A percentile compares a stretch with the other conserved stretches of the same genome.
phyloP scores from a whole-genome alignment of 306 rosid genomes.

The Datisca glomerata region DNA sequence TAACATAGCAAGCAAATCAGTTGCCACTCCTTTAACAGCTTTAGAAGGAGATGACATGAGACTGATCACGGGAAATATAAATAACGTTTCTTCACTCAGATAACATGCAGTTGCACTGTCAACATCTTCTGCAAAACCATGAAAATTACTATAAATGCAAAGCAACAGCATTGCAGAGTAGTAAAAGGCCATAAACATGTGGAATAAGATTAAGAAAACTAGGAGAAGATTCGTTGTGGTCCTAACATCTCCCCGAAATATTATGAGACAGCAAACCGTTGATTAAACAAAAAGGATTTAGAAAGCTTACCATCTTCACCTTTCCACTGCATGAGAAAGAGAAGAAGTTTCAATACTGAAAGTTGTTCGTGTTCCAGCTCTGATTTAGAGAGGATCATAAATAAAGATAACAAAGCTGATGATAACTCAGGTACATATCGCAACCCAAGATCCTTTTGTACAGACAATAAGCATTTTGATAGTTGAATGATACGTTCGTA shows the following conservation, averaged over 20 bases:
- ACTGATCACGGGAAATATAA: slow-evolving; percentile 64
- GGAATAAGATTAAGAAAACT: too few species aligned
- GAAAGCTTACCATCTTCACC: slow-evolving; percentile 42
- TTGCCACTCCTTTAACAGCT: slow-evolving; percentile 54
- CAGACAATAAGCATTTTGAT: slow-evolving; percentile 45
- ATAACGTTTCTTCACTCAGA: slow-evolving; percentile 62
- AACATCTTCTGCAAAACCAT: slow-evolving; percentile 37
- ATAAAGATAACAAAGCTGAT: slow-evolving; percentile 37
- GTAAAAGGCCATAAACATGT: too few species aligned
- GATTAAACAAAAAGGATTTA: slow-evolving; percentile 1
- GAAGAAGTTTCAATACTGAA: slow-evolving; percentile 48
- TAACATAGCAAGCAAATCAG: slow-evolving; percentile 52
- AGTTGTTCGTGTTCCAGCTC: slow-evolving; percentile 88
- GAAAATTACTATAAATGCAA: neutral
- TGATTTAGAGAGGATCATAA: slow-evolving; percentile 47
- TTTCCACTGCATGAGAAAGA: slow-evolving; percentile 64
- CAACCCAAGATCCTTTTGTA: slow-evolving; percentile 68
- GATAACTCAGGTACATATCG: slow-evolving; percentile 46
- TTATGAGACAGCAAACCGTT: neutral
- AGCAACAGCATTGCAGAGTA: too few species aligned
- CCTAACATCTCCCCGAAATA: too few species aligned
- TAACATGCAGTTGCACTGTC: slow-evolving; percentile 21
- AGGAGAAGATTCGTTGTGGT: too few species aligned
- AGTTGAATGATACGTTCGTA: slow-evolving; percentile 53
- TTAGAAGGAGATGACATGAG: slow-evolving; percentile 91